Evolutionary conservation across 768 basidiomycete species (phyloP), one percentile per base, ranked within the genome.

Genomic region (Collybiopsis confluens): DNA sequence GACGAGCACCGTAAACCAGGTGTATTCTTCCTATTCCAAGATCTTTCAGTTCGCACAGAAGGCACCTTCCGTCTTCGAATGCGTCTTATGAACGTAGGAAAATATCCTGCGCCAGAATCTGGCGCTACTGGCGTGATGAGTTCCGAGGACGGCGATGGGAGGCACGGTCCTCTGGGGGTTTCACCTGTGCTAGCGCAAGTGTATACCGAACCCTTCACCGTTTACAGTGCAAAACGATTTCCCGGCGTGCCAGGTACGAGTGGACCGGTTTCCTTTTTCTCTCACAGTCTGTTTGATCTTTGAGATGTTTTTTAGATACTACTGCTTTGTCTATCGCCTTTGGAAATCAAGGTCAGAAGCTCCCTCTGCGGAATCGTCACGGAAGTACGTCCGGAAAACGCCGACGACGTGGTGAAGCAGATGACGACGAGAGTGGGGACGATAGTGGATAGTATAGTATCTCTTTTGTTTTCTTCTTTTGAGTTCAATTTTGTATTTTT

Each of bases 1-100:
- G 93, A 96, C 65, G 90, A 92, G 64, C 83, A 93, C 67, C 86
- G 88, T 56, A 84, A 86, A 57, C 78, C 82, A 47, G 95, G 94
- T 6, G 87, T 97, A 58, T 98, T 92, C 70, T 98, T 97, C 73
- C 84, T 97, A 57, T 92, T 95, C 72, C 92, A 93, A 66, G 95
- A 97, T 71, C 71, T 98, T 49, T 93, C 91, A 43, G 89, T 98
- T 45, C 82, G 95, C 54, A 95, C 91, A 18, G 95, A 98, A 80
- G 91, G 94, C 20, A 82, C 78, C 24, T 98, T 94, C 74, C 83
- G 91, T 46, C 75, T 98, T 48, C 80, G 91, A 59, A 77, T 97
- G 73, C 81, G 92, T 57, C 77, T 98, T 58, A 88, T 94, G 83
- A 91, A 92, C 64, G 79, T 98, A 62, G 89, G 90, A 67, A 90